These are phyloP conservation scores for Fusarium sp. DNA, from an alignment of 2,329 filamentous ascomycete genomes.

Conservation along the genomic window DNA sequence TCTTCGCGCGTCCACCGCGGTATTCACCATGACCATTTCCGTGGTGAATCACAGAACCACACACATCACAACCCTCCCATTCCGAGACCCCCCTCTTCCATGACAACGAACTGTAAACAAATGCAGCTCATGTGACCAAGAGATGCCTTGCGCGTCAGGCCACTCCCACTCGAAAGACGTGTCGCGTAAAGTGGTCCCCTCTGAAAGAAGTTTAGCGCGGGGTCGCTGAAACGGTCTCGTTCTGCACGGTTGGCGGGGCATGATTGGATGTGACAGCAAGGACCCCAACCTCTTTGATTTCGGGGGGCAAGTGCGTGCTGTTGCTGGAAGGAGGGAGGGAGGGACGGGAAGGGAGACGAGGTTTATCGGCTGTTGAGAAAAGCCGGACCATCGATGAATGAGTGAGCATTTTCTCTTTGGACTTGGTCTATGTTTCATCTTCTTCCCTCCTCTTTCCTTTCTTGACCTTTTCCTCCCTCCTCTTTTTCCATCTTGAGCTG, in stretches of 20 bases:
- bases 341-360: neutral
- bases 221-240: constrained; percentile 37
- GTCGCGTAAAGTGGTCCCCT: constrained; percentile 41
- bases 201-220: constrained; percentile 29
- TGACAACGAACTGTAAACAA: neutral
- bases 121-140: constrained; percentile 5
- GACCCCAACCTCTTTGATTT: constrained; percentile 43
- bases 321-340: neutral
- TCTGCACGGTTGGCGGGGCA: constrained; percentile 33
- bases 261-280: constrained; percentile 37
- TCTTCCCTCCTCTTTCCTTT: constrained; percentile 17
- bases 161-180: constrained; percentile 6
- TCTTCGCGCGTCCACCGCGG: neutral
- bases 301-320: constrained; percentile 8
- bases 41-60: neutral
- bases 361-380: neutral
- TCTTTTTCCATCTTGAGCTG: constrained; percentile 13
- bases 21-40: neutral
- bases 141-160: constrained; percentile 44
- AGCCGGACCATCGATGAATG: constrained; percentile 6
- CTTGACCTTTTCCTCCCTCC: constrained; percentile 6
- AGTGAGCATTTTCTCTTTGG: neutral
- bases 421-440: constrained; percentile 33
- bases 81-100: neutral
- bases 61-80: neutral